A percentile compares a stretch with the other conserved stretches of the same genome.
Conservation (phyloP, 2,329 filamentous ascomycete genomes). For the Aspergillus pseudoterreus region DNA sequence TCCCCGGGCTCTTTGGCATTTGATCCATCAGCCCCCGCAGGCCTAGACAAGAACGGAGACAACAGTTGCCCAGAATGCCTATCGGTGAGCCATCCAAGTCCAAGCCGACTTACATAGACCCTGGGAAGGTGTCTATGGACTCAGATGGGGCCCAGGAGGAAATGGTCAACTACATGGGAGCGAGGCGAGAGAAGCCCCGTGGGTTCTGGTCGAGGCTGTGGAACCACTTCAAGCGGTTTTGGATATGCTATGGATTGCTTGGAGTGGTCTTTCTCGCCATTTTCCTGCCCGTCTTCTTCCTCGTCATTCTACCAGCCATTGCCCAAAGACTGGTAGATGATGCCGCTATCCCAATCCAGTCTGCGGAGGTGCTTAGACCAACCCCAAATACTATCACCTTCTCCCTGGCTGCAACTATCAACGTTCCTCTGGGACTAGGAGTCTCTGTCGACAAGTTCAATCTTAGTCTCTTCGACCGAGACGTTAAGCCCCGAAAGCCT, state of each 20-base stretch:
- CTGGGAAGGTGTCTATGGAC: background rate
- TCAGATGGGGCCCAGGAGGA: slow-evolving; percentile 6
- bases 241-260: slow-evolving; percentile 17
- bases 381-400: slow-evolving; percentile 16
- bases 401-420: slow-evolving; percentile 17
- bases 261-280: slow-evolving; percentile 19
- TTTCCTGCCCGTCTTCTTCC: slow-evolving; percentile 23
- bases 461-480: slow-evolving; percentile 42
- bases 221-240: slow-evolving; percentile 17
- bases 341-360: slow-evolving; percentile 18
- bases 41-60: background rate
- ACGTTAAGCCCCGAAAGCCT: slow-evolving; percentile 21
- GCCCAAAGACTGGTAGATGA: slow-evolving; percentile 21
- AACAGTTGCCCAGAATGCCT: slow-evolving; percentile 2
- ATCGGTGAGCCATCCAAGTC: slow-evolving; percentile 10
- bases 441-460: slow-evolving; percentile 30
- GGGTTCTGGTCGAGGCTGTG: background rate
- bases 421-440: slow-evolving; percentile 12
- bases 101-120: background rate
- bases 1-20: too few relatives aligned
- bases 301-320: slow-evolving; percentile 21
- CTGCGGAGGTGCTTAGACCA: slow-evolving; percentile 16
- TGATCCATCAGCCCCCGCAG: background rate
- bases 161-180: background rate
- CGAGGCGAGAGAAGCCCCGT: background rate